A percentile compares a stretch with the other conserved stretches of the same genome.
Conservation (phyloP, 2,329 filamentous ascomycete genomes). For the Ceratocystis papillata region DNA sequence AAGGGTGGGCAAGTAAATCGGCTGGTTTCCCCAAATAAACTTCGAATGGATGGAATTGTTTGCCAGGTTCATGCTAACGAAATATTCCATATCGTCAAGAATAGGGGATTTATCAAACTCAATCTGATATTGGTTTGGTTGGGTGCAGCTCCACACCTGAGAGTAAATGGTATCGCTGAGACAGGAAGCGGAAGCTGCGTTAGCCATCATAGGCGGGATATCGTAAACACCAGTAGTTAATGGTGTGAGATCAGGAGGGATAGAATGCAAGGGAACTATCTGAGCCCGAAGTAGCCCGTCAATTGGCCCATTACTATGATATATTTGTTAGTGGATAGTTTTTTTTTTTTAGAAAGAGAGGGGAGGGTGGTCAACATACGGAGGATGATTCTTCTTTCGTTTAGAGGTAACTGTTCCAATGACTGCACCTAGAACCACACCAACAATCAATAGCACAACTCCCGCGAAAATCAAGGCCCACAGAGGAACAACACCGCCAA, state of each 20-base stretch:
- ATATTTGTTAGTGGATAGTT: background rate
- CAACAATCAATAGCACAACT: constrained; percentile 42
- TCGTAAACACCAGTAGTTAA: constrained; percentile 46
- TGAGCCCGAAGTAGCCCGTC: constrained; percentile 9
- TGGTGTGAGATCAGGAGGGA: constrained; percentile 40
- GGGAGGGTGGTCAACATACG: constrained; percentile 1
- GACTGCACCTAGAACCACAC: constrained; percentile 47
- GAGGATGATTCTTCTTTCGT: constrained; percentile 26
- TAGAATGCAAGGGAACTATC: constrained; percentile 21
- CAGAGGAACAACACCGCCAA: constrained; percentile 50
- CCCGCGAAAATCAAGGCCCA: constrained; percentile 48
- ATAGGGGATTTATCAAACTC: constrained; percentile 31
- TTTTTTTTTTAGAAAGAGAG: background rate
- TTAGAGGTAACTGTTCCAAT: constrained; percentile 39
- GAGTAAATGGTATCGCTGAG: constrained; percentile 45
- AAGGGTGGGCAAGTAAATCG: constrained; percentile 36
- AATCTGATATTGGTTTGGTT: constrained; percentile 40
- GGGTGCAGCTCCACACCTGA: constrained; percentile 54
- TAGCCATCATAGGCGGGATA: constrained; percentile 44
- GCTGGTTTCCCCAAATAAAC: constrained; percentile 46
- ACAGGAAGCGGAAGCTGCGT: constrained; percentile 44
- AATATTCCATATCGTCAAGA: constrained; percentile 32
- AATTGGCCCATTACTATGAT: background rate
- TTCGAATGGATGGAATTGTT: constrained; percentile 32
- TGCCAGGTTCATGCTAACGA: constrained; percentile 34